These are phyloP conservation scores for Schwanniomyces sp. DNA, from an alignment of 805 yeast genomes.

Conservation along the genomic window DNA sequence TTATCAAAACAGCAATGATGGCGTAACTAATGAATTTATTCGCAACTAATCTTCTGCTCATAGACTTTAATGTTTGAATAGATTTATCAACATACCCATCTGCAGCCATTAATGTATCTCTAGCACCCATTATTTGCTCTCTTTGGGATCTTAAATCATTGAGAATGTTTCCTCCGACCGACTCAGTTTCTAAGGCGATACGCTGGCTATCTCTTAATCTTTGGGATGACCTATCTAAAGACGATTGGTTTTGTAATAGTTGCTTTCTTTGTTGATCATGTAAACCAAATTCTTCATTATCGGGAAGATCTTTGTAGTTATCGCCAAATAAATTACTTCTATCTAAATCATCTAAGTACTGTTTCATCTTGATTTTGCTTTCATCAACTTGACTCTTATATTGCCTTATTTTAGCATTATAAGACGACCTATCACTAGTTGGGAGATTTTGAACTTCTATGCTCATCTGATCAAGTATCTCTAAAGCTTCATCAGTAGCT, in stretches of 20 bases:
- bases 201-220: conserved; percentile 85
- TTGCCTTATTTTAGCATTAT: conserved; percentile 74
- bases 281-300: conserved; percentile 28
- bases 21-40: conserved; percentile 89
- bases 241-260: conserved; percentile 71
- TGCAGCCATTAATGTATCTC: conserved; percentile 85
- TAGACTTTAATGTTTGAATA: conserved; percentile 78
- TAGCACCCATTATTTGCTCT: conserved; percentile 83
- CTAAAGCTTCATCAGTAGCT: conserved; percentile 77
- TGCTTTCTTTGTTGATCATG: conserved; percentile 76
- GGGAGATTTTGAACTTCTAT: conserved; percentile 84
- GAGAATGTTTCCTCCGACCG: conserved; percentile 85
- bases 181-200: conserved; percentile 89
- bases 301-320: conserved; percentile 30
- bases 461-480: conserved; percentile 81
- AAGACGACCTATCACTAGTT: conserved; percentile 66
- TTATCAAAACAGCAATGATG: conserved; percentile 81
- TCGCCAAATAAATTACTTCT: conserved; percentile 71
- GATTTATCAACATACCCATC: conserved; percentile 91
- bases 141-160: conserved; percentile 88
- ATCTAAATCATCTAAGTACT: conserved; percentile 67
- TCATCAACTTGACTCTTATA: conserved; percentile 61
- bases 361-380: conserved; percentile 54
- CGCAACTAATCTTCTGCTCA: conserved; percentile 92
- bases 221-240: conserved; percentile 80